These are phyloP conservation scores for Sonneratia caseolaris DNA, from an alignment of 345 rosid genomes.

Conservation along the genomic window DNA sequence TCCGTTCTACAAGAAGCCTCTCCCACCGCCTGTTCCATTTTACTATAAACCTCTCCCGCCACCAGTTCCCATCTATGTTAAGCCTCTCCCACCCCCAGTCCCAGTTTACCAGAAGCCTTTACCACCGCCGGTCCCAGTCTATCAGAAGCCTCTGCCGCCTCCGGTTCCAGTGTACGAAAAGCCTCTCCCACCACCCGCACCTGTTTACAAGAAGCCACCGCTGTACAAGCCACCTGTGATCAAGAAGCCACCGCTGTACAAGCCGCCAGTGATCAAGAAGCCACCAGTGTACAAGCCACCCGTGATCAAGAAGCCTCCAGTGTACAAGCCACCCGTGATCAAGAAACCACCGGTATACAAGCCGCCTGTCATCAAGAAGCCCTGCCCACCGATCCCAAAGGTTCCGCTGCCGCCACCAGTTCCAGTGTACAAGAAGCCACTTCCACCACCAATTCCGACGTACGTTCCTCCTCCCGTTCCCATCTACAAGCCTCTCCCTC, in stretches of 20 bases:
- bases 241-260: slow-evolving; percentile 7
- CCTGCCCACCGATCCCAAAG: slow-evolving; percentile 3
- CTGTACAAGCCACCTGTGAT: not conserved
- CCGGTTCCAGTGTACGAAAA: not conserved
- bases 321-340: not conserved
- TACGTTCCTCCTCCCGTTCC: slow-evolving; percentile 10
- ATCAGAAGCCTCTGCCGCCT: slow-evolving; percentile 3
- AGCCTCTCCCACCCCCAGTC: slow-evolving; percentile 12
- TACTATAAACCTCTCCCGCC: slow-evolving; percentile 8
- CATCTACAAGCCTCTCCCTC: slow-evolving; percentile 1
- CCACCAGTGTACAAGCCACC: too few relatives aligned
- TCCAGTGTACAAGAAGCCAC: slow-evolving; percentile 14
- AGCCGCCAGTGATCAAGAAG: too few relatives aligned
- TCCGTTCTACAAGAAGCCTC: slow-evolving; percentile 13
- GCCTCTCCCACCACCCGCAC: not conserved
- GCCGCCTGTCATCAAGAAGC: slow-evolving; percentile 6
- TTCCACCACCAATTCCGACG: slow-evolving; percentile 12
- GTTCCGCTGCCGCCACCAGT: slow-evolving; percentile 13
- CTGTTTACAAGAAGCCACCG: not conserved
- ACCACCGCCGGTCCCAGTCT: slow-evolving; percentile 5
- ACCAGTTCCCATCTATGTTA: slow-evolving; percentile 9
- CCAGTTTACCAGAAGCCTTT: slow-evolving; percentile 2
- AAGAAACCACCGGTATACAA: slow-evolving; percentile 2
- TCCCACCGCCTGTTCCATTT: slow-evolving; percentile 7
- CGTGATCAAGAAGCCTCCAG: not conserved